These are phyloP conservation scores for Albizia julibrissin DNA, from an alignment of 306 rosid genomes.

Conservation along the genomic window DNA sequence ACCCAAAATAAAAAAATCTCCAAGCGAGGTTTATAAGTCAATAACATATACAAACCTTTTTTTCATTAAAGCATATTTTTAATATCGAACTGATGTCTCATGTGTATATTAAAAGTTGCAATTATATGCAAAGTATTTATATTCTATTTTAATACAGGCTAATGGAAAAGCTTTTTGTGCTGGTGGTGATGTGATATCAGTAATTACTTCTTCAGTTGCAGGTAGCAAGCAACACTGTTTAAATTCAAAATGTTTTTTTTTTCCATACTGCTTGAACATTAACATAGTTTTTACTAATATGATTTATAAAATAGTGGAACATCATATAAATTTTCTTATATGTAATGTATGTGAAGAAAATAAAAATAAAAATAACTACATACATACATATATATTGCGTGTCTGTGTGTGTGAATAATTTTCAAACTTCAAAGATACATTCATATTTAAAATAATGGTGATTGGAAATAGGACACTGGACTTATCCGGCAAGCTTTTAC, in stretches of 20 bases:
- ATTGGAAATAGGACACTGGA: constrained; percentile 39
- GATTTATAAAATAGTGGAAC: no score
- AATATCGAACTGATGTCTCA: not conserved
- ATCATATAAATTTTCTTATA: no score
- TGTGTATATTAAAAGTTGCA: not conserved
- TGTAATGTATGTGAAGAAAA: no score
- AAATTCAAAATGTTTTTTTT: not conserved
- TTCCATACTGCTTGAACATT: not conserved
- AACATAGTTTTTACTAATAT: no score
- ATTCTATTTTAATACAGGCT: not conserved
- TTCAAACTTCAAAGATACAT: no score
- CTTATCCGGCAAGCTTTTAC: constrained; percentile 26
- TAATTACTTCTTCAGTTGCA: not conserved
- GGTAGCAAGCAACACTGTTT: not conserved
- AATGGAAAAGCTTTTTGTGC: not conserved
- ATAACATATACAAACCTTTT: no score
- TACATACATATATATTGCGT: no score
- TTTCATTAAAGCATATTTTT: no score
- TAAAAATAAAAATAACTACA: no score
- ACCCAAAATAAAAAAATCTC: no score
- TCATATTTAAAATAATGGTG: not conserved
- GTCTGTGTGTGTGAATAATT: no score
- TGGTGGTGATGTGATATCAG: not conserved
- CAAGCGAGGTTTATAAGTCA: no score
- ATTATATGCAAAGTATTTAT: not conserved